phyloP scores from a whole-genome alignment of 345 rosid species.

The Excoecaria cochinchinensis region DNA sequence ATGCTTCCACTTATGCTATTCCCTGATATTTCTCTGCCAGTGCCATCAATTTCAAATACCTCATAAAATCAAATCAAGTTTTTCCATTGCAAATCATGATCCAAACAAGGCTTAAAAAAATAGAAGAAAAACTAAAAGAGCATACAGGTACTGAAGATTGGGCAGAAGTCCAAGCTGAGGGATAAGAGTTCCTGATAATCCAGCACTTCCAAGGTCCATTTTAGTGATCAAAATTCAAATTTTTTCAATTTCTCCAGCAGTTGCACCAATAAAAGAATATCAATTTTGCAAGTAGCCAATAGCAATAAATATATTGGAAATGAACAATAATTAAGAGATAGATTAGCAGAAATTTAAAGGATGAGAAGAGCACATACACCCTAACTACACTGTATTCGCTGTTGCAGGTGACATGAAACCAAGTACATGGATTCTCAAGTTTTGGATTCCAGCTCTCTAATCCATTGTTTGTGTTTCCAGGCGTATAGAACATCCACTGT shows the following conservation, averaged over 20 bases:
- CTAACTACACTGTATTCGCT: slow-evolving; percentile 12
- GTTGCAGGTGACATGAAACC: slow-evolving; percentile 50
- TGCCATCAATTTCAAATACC: not conserved
- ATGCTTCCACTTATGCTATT: slow-evolving; percentile 38
- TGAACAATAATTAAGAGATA: too few species aligned
- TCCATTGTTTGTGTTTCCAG: slow-evolving; percentile 35
- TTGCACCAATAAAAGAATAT: too few species aligned
- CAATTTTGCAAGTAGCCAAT: too few species aligned
- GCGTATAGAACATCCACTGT: slow-evolving; percentile 36
- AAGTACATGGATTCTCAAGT: slow-evolving; percentile 42
- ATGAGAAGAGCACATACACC: slow-evolving; percentile 31
- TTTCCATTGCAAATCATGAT: too few species aligned
- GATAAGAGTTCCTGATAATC: slow-evolving; percentile 40
- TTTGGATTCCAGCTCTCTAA: slow-evolving; percentile 50
- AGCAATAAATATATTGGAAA: not conserved
- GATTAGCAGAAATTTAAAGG: too few species aligned
- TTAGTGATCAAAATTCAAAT: slow-evolving; percentile 7
- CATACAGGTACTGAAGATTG: slow-evolving; percentile 52
- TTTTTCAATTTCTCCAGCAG: too few species aligned
- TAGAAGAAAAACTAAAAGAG: not conserved
- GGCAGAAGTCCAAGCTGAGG: slow-evolving; percentile 42
- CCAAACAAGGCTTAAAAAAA: too few species aligned
- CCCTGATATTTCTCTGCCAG: slow-evolving; percentile 27
- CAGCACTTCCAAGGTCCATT: slow-evolving; percentile 43
- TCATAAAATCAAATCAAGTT: too few species aligned